These are phyloP conservation scores for Lasiodiplodia citricola DNA, from an alignment of 2,329 filamentous ascomycete genomes.

Conservation along the genomic window DNA sequence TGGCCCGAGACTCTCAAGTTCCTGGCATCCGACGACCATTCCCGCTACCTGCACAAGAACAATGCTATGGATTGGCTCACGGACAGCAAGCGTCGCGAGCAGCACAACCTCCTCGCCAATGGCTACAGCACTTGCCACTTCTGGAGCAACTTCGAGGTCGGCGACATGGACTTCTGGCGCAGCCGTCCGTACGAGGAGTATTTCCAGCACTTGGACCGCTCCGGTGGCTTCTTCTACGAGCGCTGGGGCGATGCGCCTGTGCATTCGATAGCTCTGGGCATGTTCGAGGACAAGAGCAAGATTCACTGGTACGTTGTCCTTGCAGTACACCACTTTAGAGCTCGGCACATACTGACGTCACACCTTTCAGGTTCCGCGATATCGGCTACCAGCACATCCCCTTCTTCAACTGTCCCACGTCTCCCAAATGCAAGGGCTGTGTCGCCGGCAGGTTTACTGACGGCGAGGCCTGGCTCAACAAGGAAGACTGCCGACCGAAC, in stretches of 20 bases:
- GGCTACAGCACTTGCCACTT: constrained; percentile 99
- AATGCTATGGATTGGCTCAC: constrained; percentile 89
- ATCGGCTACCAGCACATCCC: constrained; percentile 98
- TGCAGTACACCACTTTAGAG: background rate
- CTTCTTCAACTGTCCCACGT: constrained; percentile 98
- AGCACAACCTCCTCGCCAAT: constrained; percentile 79
- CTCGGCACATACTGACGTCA: background rate
- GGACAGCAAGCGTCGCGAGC: constrained; percentile 75
- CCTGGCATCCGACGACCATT: constrained; percentile 71
- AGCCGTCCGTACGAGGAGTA: constrained; percentile 91
- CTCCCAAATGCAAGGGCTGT: constrained; percentile 88
- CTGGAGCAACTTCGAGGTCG: constrained; percentile 99
- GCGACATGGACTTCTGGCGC: constrained; percentile 89
- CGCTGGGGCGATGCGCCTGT: constrained; percentile 98
- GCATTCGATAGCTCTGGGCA: constrained; percentile 87
- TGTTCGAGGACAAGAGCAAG: constrained; percentile 89
- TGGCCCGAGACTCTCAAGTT: constrained; percentile 98
- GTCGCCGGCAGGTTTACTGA: constrained; percentile 87
- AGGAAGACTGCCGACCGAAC: constrained; percentile 91
- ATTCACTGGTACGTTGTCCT: constrained; percentile 79
- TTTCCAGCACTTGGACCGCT: constrained; percentile 91
- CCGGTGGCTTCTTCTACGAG: constrained; percentile 98
- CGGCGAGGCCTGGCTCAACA: constrained; percentile 81
- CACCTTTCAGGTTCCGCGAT: constrained; percentile 84
- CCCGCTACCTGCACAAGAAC: constrained; percentile 79